Conservation (phyloP, 2,329 filamentous ascomycete genomes). For the Pestalotiopsis sp. region DNA sequence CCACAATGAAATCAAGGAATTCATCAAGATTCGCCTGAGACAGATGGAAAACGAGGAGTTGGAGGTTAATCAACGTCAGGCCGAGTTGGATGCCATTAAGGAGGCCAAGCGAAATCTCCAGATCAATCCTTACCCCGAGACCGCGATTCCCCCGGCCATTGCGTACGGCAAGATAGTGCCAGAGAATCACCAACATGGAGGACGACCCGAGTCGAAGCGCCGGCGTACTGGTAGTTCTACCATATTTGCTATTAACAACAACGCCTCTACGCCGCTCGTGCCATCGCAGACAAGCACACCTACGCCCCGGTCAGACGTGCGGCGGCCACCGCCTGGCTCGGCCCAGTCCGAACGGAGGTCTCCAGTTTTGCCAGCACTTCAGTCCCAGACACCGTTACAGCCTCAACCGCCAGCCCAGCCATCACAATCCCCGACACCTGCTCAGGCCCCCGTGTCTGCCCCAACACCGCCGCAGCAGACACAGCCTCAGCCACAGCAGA, state of each 20-base stretch:
- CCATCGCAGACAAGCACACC: not conserved
- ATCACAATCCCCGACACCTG: not conserved
- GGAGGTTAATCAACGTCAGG: constrained; percentile 38
- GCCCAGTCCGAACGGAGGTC: constrained; percentile 4
- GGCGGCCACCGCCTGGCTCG: not conserved
- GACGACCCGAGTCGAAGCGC: constrained; percentile 46
- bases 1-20: constrained; percentile 63
- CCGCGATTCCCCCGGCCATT: constrained; percentile 43
- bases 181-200: constrained; percentile 37
- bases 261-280: constrained; percentile 18
- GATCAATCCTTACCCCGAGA: constrained; percentile 45
- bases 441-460: not conserved
- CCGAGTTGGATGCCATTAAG: constrained; percentile 45
- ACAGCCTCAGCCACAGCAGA: not conserved
- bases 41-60: constrained; percentile 26
- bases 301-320: not conserved
- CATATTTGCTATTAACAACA: constrained; percentile 29
- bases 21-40: constrained; percentile 56
- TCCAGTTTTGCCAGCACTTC: constrained; percentile 14
- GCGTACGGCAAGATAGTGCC: constrained; percentile 55
- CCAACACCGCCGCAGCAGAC: constrained; percentile 2
- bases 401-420: not conserved
- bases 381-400: not conserved
- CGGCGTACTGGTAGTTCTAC: constrained; percentile 44
- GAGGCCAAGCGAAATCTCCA: constrained; percentile 48